Percentiles rank a stretch among this genome's conserved stretches.
These are phyloP conservation scores for Eucalyptus polybractea DNA, from an alignment of 345 rosid genomes.

Conservation along the genomic window DNA sequence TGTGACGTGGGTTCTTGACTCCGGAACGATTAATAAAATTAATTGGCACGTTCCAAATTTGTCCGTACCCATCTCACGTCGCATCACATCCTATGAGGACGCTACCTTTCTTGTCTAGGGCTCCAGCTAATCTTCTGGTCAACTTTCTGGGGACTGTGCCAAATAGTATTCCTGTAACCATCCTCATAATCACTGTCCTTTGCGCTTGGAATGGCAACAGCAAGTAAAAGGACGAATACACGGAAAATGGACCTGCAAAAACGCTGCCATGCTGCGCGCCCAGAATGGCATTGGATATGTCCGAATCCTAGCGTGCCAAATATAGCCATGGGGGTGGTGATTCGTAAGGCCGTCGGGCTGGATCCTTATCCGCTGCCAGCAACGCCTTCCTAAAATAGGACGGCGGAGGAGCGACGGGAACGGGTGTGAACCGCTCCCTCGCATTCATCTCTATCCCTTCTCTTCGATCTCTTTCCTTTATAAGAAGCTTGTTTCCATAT, in stretches of 20 bases:
- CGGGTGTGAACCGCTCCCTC: not conserved
- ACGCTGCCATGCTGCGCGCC: not conserved
- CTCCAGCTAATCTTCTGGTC: not conserved
- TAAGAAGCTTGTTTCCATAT: not conserved
- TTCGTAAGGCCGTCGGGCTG: not conserved
- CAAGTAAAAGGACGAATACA: too few species aligned
- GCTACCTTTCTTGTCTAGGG: not conserved
- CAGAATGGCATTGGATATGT: not conserved
- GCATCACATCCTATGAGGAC: not conserved
- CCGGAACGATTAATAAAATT: not conserved
- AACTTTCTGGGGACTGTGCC: not conserved
- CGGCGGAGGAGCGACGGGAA: not conserved
- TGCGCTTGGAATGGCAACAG: too few species aligned
- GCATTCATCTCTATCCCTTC: not conserved
- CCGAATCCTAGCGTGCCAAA: not conserved
- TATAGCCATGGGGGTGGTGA: not conserved
- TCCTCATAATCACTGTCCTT: too few species aligned
- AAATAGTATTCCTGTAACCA: too few species aligned
- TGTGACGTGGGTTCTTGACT: not conserved
- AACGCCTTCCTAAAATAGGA: not conserved
- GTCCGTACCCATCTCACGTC: not conserved
- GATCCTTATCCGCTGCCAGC: not conserved
- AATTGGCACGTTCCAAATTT: not conserved
- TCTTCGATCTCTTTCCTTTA: not conserved
- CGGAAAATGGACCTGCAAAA: too few species aligned